phyloP scores from a whole-genome alignment of 2,329 filamentous ascomycete species.

The Xylariales sp. region DNA sequence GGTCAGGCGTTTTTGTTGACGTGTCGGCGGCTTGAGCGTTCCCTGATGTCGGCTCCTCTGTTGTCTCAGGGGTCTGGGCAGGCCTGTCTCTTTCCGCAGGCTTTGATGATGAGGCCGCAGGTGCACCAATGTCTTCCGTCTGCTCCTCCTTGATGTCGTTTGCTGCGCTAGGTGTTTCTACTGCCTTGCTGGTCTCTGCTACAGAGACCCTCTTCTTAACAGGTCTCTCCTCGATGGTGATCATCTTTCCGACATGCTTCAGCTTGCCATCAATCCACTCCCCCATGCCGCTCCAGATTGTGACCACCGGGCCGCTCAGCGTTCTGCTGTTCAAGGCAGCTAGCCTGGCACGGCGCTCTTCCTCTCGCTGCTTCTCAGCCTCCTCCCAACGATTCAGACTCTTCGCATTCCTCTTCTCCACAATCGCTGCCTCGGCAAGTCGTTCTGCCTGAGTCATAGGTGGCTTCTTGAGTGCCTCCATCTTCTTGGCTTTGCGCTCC shows the following conservation, averaged over 20 bases:
- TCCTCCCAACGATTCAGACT: conserved; percentile 92
- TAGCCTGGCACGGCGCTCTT: conserved; percentile 75
- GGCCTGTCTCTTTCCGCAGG: not conserved
- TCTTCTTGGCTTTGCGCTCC: conserved; percentile 63
- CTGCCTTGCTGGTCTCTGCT: conserved; percentile 15
- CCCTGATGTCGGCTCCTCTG: not conserved
- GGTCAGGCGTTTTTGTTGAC: conserved; percentile 12
- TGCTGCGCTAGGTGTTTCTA: conserved; percentile 15
- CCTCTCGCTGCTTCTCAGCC: conserved; percentile 82
- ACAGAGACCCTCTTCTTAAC: conserved; percentile 42
- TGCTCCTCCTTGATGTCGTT: conserved; percentile 23
- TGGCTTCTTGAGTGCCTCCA: conserved; percentile 71
- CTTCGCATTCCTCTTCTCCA: conserved; percentile 83
- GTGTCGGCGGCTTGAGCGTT: conserved; percentile 14
- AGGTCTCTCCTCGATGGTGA: conserved; percentile 57
- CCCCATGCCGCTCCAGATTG: conserved; percentile 89
- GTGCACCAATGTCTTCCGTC: too few species aligned
- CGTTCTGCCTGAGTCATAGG: conserved; percentile 84
- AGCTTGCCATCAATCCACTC: conserved; percentile 74
- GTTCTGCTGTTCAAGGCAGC: conserved; percentile 84
- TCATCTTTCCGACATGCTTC: conserved; percentile 62
- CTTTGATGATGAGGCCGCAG: too few species aligned
- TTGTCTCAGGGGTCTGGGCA: not conserved
- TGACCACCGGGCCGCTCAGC: conserved; percentile 82
- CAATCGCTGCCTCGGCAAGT: conserved; percentile 72